Conservation (phyloP, 305 asterid species). For the Petunia hybrid region DNA sequence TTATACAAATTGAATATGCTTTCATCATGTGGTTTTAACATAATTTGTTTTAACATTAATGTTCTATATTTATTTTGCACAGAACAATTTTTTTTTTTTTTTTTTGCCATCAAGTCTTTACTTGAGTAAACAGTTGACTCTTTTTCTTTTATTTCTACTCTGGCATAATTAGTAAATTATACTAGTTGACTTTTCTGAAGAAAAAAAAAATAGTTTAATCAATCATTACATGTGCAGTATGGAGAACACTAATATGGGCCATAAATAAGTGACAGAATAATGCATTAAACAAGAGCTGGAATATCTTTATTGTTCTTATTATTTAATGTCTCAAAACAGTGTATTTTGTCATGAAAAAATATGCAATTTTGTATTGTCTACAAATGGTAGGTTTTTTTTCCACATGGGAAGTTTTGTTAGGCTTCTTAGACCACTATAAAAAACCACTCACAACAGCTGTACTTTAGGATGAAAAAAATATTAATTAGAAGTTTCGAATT, state of each 20-base stretch:
- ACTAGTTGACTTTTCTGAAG: not conserved
- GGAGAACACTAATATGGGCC: not conserved
- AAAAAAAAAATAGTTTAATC: not conserved
- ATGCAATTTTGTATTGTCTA: slow-evolving; percentile 1
- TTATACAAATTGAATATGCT: no score
- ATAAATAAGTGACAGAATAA: not conserved
- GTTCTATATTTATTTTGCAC: no score
- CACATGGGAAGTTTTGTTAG: slow-evolving; percentile 9
- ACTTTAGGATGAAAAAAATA: not conserved
- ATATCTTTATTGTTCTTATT: not conserved
- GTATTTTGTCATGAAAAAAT: not conserved
- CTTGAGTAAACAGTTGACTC: no score
- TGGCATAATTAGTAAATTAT: no score
- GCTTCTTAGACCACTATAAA: slow-evolving; percentile 8
- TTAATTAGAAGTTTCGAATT: no score
- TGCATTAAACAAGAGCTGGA: not conserved
- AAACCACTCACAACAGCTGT: slow-evolving; percentile 20
- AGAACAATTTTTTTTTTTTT: no score
- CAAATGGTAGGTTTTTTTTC: not conserved
- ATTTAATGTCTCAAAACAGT: not conserved
- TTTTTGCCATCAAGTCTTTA: no score
- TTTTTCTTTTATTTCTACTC: not conserved
- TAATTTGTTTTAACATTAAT: no score
- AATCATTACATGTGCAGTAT: not conserved
- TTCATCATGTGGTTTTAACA: no score